phyloP scores from a whole-genome alignment of 257 asterid genomes.

The Cordia subcordata region DNA sequence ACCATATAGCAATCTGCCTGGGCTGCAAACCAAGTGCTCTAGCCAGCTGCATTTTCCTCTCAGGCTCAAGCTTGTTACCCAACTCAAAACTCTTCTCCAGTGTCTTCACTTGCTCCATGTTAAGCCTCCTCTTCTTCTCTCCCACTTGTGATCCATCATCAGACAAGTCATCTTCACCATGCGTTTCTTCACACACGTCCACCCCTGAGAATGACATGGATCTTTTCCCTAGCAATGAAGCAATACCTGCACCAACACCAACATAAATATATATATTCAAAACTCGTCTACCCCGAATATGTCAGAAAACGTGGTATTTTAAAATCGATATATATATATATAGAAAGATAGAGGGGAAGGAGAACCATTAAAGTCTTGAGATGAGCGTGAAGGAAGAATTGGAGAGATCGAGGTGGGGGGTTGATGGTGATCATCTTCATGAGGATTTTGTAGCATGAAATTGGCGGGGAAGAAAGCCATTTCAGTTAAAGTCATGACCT shows the following conservation, averaged over 20 bases:
- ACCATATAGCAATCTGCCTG: constrained; percentile 61
- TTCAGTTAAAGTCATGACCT: constrained; percentile 45
- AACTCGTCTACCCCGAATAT: too few species aligned
- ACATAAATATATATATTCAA: too few species aligned
- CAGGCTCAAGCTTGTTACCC: constrained; percentile 60
- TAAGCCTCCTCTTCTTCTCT: constrained; percentile 58
- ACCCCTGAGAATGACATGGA: constrained; percentile 41
- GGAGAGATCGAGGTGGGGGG: constrained; percentile 34
- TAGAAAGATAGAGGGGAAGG: neutral
- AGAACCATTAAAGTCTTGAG: constrained; percentile 38
- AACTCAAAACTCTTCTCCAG: constrained; percentile 57
- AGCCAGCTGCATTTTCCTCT: constrained; percentile 56
- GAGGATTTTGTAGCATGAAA: constrained; percentile 73
- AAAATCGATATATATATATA: too few species aligned
- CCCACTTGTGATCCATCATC: constrained; percentile 54
- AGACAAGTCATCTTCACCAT: constrained; percentile 45
- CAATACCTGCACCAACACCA: constrained; percentile 16
- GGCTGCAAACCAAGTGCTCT: constrained; percentile 59
- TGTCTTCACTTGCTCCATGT: constrained; percentile 53
- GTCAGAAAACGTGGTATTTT: neutral
- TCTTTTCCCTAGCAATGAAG: constrained; percentile 39
- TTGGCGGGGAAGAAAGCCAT: constrained; percentile 82
- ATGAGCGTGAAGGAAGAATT: constrained; percentile 25
- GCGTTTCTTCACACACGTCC: constrained; percentile 27
- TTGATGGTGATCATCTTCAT: constrained; percentile 42